A percentile compares a stretch with the other conserved stretches of the same genome.
Evolutionary conservation across 768 basidiomycete species (phyloP).

Genomic region (Kwoniella sp.): DNA sequence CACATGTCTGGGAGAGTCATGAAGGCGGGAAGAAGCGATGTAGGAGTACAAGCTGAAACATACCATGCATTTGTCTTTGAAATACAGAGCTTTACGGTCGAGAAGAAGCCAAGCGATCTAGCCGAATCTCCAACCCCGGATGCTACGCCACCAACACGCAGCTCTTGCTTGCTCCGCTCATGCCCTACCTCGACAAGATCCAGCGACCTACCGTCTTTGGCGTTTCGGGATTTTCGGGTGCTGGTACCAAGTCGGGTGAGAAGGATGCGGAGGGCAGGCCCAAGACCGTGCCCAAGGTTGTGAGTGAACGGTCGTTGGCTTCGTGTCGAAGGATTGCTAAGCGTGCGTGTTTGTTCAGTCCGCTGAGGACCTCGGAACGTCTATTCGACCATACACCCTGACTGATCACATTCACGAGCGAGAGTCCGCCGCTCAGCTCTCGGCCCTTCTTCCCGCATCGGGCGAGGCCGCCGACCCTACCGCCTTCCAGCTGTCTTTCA

Average conservation of each 20-base stretch:
- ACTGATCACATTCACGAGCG: constrained; percentile 99
- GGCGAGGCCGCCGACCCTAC: constrained; percentile 20
- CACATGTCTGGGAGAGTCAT: background rate
- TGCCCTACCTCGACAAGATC: constrained; percentile 61
- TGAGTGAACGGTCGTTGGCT: too few species aligned
- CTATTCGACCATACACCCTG: constrained; percentile 76
- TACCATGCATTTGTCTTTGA: background rate
- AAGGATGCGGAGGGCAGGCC: constrained; percentile 66
- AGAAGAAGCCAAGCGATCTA: constrained; percentile 61
- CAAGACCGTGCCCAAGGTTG: constrained; percentile 72
- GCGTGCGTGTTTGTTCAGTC: too few species aligned
- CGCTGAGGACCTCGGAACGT: constrained; percentile 60
- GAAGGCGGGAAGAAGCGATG: background rate
- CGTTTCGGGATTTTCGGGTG: constrained; percentile 90
- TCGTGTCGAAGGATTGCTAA: too few species aligned
- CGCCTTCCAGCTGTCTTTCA: constrained; percentile 73
- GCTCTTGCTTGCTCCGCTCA: constrained; percentile 82
- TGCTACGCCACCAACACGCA: constrained; percentile 94
- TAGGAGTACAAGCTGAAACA: constrained; percentile 1
- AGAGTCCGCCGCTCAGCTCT: constrained; percentile 81
- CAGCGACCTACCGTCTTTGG: constrained; percentile 81
- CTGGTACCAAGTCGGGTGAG: constrained; percentile 72
- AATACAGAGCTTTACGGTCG: constrained; percentile 80
- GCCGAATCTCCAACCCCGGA: constrained; percentile 91
- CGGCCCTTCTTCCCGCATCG: constrained; percentile 54